Conservation (phyloP, 495 filamentous ascomycete species). For the Aspergillus leporis region DNA sequence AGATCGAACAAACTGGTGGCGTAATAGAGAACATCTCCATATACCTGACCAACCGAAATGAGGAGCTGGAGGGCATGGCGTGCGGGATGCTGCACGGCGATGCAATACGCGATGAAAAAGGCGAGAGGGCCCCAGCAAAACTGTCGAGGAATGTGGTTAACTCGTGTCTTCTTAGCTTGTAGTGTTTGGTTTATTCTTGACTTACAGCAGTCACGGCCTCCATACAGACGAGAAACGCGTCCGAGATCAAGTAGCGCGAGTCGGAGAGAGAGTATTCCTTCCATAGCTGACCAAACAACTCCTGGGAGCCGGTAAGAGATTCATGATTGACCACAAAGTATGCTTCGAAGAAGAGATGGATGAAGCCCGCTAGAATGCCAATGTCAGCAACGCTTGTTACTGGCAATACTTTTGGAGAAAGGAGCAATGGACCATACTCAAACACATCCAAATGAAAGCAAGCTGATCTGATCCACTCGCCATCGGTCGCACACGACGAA, state of each 20-base stretch:
- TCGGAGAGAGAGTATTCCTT: conserved; percentile 82
- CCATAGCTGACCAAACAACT: conserved; percentile 71
- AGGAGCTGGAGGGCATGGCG: conserved; percentile 67
- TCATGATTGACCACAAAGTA: conserved; percentile 64
- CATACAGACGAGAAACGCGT: conserved; percentile 74
- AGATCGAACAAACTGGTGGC: conserved; percentile 66
- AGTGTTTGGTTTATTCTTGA: too few relatives aligned
- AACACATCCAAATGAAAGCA: conserved; percentile 17
- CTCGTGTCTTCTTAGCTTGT: too few relatives aligned
- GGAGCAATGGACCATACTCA: conserved; percentile 8
- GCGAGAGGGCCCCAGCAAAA: conserved; percentile 70
- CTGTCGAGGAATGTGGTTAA: neutral
- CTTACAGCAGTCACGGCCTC: conserved; percentile 72
- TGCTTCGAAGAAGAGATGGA: conserved; percentile 76
- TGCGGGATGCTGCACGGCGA: conserved; percentile 52
- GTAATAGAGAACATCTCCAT: conserved; percentile 80
- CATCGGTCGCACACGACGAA: conserved; percentile 10
- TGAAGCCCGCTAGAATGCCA: conserved; percentile 47
- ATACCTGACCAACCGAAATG: conserved; percentile 71
- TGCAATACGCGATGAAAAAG: conserved; percentile 56
- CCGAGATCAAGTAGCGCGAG: conserved; percentile 68
- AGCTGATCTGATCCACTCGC: conserved; percentile 10
- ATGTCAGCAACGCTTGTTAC: neutral
- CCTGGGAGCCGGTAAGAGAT: conserved; percentile 44
- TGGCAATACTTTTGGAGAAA: neutral